Evolutionary conservation across 805 yeast genomes (phyloP).

Genomic region (Torulaspora maleeae): DNA sequence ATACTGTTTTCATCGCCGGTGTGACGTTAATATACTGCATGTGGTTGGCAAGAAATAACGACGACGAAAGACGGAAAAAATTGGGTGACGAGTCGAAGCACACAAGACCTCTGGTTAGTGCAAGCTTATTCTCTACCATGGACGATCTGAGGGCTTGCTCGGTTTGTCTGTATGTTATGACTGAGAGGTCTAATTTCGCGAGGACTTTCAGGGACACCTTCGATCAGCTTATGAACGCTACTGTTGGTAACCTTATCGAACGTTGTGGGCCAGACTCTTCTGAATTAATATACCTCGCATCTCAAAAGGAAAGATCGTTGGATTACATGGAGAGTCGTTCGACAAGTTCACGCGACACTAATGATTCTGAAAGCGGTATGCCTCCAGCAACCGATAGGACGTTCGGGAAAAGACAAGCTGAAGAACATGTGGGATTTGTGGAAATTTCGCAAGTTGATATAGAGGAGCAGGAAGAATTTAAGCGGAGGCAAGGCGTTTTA

Average conservation of each 20-base stretch:
- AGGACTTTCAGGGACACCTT: conserved; percentile 60
- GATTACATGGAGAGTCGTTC: background rate
- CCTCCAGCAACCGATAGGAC: conserved; percentile 56
- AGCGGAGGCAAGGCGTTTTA: conserved; percentile 46
- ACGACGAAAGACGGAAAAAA: conserved; percentile 50
- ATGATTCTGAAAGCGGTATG: conserved; percentile 41
- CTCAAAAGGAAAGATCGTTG: conserved; percentile 2
- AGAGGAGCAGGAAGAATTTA: conserved; percentile 47
- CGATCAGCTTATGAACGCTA: conserved; percentile 61
- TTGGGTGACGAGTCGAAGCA: conserved; percentile 56
- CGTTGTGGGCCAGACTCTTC: conserved; percentile 61
- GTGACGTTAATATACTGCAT: conserved; percentile 61
- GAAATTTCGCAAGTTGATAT: conserved; percentile 38
- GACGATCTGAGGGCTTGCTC: conserved; percentile 66
- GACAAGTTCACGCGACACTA: background rate
- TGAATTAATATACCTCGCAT: conserved; percentile 42
- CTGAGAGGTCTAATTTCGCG: conserved; percentile 61
- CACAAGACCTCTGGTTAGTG: conserved; percentile 55
- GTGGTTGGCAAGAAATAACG: conserved; percentile 60
- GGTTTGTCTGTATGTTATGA: conserved; percentile 58
- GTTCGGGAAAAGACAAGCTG: conserved; percentile 32
- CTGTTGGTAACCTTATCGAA: conserved; percentile 56
- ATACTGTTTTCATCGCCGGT: conserved; percentile 65
- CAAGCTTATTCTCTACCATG: conserved; percentile 48
- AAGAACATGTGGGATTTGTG: conserved; percentile 35